These are phyloP conservation scores for Calocera cornea DNA, from an alignment of 768 basidiomycete species.

Conservation along the genomic window DNA sequence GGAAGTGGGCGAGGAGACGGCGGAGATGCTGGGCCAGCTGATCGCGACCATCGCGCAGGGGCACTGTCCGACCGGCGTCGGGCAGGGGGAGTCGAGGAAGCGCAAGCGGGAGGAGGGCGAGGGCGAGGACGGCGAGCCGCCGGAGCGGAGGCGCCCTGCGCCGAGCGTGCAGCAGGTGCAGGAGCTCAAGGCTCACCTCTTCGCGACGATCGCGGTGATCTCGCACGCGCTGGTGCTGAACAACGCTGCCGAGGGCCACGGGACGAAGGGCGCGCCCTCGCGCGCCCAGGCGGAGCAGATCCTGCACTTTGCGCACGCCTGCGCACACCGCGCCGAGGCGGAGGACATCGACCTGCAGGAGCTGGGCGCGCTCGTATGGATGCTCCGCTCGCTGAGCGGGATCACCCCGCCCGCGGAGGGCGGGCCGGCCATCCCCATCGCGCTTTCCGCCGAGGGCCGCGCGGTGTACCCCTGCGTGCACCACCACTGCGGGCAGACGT, in stretches of 20 bases:
- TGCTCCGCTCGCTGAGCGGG: slow-evolving; percentile 65
- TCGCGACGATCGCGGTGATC: slow-evolving; percentile 8
- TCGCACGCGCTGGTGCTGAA: slow-evolving; percentile 2
- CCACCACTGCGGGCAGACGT: slow-evolving; percentile 49
- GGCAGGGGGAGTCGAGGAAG: neutral
- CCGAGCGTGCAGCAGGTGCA: neutral
- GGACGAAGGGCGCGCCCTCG: slow-evolving; percentile 47
- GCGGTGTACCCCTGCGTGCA: slow-evolving; percentile 72
- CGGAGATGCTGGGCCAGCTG: neutral
- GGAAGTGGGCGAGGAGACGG: neutral
- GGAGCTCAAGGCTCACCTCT: slow-evolving; percentile 8
- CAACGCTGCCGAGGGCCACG: slow-evolving; percentile 24
- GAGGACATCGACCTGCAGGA: slow-evolving; percentile 54
- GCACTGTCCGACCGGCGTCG: neutral
- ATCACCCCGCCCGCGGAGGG: slow-evolving; percentile 31
- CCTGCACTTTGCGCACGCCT: slow-evolving; percentile 66
- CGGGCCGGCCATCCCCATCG: slow-evolving; percentile 25
- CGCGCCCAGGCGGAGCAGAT: slow-evolving; percentile 61
- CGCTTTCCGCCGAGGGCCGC: slow-evolving; percentile 30
- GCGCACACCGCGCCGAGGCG: slow-evolving; percentile 39
- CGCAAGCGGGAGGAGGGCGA: slow-evolving; percentile 38
- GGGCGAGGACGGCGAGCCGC: neutral
- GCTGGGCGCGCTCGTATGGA: slow-evolving; percentile 67
- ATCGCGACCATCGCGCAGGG: neutral
- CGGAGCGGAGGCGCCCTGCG: neutral